These are phyloP conservation scores for Karstenula rhodostoma DNA, from an alignment of 2,329 filamentous ascomycete genomes.

Conservation along the genomic window DNA sequence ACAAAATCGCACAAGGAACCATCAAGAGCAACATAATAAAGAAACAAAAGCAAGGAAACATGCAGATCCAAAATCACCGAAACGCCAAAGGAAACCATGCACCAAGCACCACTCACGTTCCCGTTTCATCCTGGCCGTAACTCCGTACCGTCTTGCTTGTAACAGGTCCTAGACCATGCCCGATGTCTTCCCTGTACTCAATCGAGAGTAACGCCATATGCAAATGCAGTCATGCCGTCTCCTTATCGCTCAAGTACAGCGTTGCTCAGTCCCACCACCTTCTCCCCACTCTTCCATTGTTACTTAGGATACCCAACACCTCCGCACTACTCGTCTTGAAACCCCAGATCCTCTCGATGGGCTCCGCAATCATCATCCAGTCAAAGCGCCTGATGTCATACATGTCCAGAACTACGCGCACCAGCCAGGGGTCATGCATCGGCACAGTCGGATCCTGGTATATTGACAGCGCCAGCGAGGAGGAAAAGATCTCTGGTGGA, in stretches of 20 bases:
- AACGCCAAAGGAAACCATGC: conserved; percentile 7
- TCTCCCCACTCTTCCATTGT: conserved; percentile 44
- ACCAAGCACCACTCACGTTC: conserved; percentile 1
- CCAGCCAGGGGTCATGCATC: conserved; percentile 48
- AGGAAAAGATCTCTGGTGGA: conserved; percentile 19
- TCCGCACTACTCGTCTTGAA: conserved; percentile 44
- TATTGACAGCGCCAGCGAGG: conserved; percentile 34
- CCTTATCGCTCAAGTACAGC: background rate
- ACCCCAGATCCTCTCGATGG: conserved; percentile 45
- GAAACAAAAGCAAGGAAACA: conserved; percentile 6
- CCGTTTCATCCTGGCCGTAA: background rate
- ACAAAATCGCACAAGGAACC: conserved; percentile 2
- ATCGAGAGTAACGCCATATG: conserved; percentile 4
- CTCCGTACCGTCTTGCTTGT: conserved; percentile 12
- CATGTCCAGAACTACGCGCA: conserved; percentile 47
- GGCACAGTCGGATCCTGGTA: conserved; percentile 40
- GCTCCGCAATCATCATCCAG: conserved; percentile 49
- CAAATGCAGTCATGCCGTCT: conserved; percentile 7
- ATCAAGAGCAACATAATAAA: conserved; percentile 10
- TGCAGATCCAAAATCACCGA: background rate
- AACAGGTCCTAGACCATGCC: background rate
- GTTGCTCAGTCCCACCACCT: conserved; percentile 46
- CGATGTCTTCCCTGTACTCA: background rate
- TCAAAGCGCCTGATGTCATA: conserved; percentile 45
- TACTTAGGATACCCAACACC: conserved; percentile 45